phyloP scores from a whole-genome alignment of 176 grass and related monocot species.

The Poa pratensis region DNA sequence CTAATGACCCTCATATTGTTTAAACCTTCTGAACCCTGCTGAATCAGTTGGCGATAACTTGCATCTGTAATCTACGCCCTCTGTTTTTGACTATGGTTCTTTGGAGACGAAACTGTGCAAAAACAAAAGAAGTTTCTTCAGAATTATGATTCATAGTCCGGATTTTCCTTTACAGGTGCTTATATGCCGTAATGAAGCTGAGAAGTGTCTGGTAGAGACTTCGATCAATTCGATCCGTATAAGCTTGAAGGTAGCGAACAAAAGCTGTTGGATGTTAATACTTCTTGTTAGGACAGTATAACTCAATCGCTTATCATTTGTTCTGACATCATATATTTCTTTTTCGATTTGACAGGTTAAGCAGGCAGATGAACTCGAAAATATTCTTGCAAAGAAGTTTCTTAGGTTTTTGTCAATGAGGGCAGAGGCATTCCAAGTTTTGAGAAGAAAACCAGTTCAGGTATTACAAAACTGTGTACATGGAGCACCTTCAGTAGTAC shows the following conservation, averaged over 20 bases:
- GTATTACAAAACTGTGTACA: constrained; percentile 45
- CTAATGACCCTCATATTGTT: constrained; percentile 2
- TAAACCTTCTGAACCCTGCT: neutral
- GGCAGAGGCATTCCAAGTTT: constrained; percentile 94
- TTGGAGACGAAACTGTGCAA: neutral
- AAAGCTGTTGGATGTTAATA: constrained; percentile 1
- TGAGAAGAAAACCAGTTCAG: constrained; percentile 98
- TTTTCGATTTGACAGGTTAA: constrained; percentile 68
- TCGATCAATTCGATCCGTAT: constrained; percentile 94
- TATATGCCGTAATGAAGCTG: constrained; percentile 94
- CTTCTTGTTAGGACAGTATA: neutral
- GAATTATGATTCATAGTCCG: neutral
- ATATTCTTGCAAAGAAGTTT: constrained; percentile 96
- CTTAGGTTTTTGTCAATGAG: constrained; percentile 98
- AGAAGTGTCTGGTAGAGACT: constrained; percentile 97
- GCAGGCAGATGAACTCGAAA: constrained; percentile 97
- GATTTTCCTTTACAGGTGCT: constrained; percentile 61
- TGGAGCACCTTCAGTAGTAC: neutral
- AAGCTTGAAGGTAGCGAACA: constrained; percentile 79
- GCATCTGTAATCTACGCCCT: neutral
- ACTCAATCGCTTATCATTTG: constrained; percentile 17
- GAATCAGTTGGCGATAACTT: neutral
- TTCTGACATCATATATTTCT: constrained; percentile 19
- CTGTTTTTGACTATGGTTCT: neutral
- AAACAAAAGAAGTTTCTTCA: neutral